Evolutionary conservation across 164 flowering plant species (phyloP), one percentile per base, ranked within the genome.

Genomic region (Kalanchoe fedtschenkoi): DNA sequence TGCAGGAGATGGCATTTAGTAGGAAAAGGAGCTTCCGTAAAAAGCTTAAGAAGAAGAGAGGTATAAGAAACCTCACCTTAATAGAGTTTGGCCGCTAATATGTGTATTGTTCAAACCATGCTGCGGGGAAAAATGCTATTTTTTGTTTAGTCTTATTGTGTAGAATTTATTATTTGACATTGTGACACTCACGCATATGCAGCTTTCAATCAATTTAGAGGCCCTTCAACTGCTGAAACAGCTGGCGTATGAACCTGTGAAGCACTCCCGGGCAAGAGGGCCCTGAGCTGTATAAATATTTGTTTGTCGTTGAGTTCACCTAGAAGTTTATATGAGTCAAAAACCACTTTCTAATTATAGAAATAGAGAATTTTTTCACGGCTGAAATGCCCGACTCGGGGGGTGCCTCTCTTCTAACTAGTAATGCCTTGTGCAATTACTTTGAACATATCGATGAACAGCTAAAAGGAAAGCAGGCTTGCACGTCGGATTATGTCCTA

Each of bases 1-100:
- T 80, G 64, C 88, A 95, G 99, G 99, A 95, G 68, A 76, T 76
- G 21, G 93, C 95, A 64, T 95, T 95, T 69, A 95, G 97, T 78
- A 81, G 97, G 71, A 91, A 93, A 69, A 81, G 97, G 70, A 76
- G 96, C 68, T 91, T 95, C 76, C 76, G 97, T 3, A 91, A 91
- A 64, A 95, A 91, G 76, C 72, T 95, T 19, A 95, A 91, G 75
- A 93, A 90, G 72, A 81, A 69, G 80, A 83, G 87, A 51, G 32
- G 56, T 51, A 51, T n/a, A 10, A 29, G 7, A 26, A 51, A 51
- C 13, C 8, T 51, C 32, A 6, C 17, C 14, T 24, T 51, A 11
- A 51, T 51, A 26, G 54, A 22, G 13, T 22, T 17, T 29, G 4
- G 56, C 22, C n/a, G n/a, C n/a, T n/a, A 47, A 3, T 51, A 51